These are phyloP conservation scores for Vickermania spadyakhi DNA, from an alignment of 208 protist species.

Conservation along the genomic window DNA sequence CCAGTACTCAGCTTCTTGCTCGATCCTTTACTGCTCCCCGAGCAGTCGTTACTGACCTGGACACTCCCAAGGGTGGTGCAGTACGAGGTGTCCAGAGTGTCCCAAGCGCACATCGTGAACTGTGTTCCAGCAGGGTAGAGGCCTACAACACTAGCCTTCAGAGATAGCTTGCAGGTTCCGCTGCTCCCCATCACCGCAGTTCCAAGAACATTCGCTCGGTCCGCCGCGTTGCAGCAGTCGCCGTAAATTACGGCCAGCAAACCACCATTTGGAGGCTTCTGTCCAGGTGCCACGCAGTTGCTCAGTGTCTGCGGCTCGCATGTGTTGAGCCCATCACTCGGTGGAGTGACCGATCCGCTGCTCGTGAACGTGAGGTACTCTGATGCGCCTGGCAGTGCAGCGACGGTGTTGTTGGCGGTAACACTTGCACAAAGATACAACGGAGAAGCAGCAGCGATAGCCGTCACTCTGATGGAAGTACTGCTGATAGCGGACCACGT, in stretches of 20 bases:
- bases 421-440: conserved; percentile 47
- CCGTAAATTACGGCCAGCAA: conserved; percentile 32
- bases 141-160: conserved; percentile 12
- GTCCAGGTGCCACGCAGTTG: conserved; percentile 23
- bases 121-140: conserved; percentile 15
- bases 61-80: conserved; percentile 34
- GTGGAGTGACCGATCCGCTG: conserved; percentile 16
- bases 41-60: conserved; percentile 20
- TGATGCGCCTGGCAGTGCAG: conserved; percentile 18
- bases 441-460: conserved; percentile 6
- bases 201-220: conserved; percentile 11
- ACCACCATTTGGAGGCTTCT: conserved; percentile 5
- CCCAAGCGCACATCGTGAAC: conserved; percentile 50
- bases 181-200: conserved; percentile 12
- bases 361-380: conserved; percentile 12
- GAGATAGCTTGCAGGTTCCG: conserved; percentile 19
- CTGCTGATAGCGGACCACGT: conserved; percentile 17
- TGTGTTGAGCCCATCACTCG: conserved; percentile 19
- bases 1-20: conserved; percentile 17
- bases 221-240: conserved; percentile 34
- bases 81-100: conserved; percentile 23
- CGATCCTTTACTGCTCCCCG: not conserved
- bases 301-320: conserved; percentile 15
- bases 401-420: conserved; percentile 32
- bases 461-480: conserved; percentile 28